Conservation (phyloP, 129 eudicot genomes). For the Artemisia tridentata region DNA sequence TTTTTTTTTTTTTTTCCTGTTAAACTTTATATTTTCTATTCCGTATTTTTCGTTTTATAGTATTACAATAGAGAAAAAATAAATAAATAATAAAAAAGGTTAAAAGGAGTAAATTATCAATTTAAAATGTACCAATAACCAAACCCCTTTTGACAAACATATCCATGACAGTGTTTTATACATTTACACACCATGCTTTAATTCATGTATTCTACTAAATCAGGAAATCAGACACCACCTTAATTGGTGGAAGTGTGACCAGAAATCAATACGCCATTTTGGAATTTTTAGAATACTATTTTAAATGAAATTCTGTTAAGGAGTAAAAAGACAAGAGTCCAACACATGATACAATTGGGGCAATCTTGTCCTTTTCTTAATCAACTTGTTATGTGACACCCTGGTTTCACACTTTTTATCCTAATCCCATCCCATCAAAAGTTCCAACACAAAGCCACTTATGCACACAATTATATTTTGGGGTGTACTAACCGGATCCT, state of each 20-base stretch:
- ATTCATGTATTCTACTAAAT: neutral
- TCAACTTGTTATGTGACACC: conserved; percentile 34
- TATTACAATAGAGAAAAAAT: too few relatives aligned
- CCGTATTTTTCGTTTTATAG: too few relatives aligned
- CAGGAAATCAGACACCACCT: conserved; percentile 8
- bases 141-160: too few relatives aligned
- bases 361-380: conserved; percentile 31
- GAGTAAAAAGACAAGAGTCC: conserved; percentile 28
- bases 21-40: too few relatives aligned
- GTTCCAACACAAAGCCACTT: neutral
- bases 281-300: neutral
- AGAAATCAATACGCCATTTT: neutral
- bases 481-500: too few relatives aligned
- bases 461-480: too few relatives aligned
- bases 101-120: too few relatives aligned
- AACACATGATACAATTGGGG: conserved; percentile 29
- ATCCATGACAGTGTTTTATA: neutral
- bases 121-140: too few relatives aligned
- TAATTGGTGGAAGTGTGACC: conserved; percentile 17
- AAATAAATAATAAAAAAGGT: too few relatives aligned
- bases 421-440: conserved; percentile 11
- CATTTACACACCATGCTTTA: neutral
- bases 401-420: conserved; percentile 22
- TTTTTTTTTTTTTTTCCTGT: too few relatives aligned
- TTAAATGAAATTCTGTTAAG: conserved; percentile 21